Base-by-base conservation (phyloP, 371 early-diverging fungal species). In the Mortierella sp. region DNA sequence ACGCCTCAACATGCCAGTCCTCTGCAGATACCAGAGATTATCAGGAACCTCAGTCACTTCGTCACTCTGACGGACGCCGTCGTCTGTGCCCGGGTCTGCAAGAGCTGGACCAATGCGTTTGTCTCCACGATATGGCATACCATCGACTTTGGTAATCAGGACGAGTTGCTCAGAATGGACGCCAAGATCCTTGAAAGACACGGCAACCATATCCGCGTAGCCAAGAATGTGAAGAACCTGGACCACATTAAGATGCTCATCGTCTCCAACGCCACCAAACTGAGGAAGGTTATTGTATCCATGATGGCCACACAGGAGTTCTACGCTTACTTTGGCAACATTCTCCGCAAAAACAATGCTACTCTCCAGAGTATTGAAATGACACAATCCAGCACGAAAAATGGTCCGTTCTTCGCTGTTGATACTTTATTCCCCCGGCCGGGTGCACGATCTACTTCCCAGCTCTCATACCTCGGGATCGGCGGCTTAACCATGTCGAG, bases 21-120 rank as follows among this genome's bases (percentile, higher is more conserved):
- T 14, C 34, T 57, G n/a, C 29, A 57, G 1, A 57, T 57, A 45
- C 58, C 58, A 24, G 58, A 57, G 49, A 25, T 60, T 12, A 27
- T 16, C 14, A 16, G 0, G 2, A 9, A 5, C 2, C 27, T 53
- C 34, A 46, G 34, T 16, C 46, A 14, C 1, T 60, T 43, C 17
- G 45, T 52, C 37, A 12, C 44, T 2, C 19, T 44, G 22, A 19
- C 31, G 34, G 54, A 60, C 53, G 60, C 60, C 8, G 9, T 60
- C 2, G 21, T 34, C 1, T 52, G 54, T 29, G 25, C 41, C 2
- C 46, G 34, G 2, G 60, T 60, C 45, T 60, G 19, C 53, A 45
- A 60, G 21, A 24, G 9, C 31, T 60, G 52, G 44, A 21, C 46
- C 14, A 8, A 53, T 10, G 31, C 27, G 13, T 60, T 60, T 25